Percentiles rank a stretch among this genome's conserved stretches.
These are phyloP conservation scores for Erythrobasidium hasegawianum DNA, from an alignment of 1,284 basidiomycete species.

Conservation along the genomic window DNA sequence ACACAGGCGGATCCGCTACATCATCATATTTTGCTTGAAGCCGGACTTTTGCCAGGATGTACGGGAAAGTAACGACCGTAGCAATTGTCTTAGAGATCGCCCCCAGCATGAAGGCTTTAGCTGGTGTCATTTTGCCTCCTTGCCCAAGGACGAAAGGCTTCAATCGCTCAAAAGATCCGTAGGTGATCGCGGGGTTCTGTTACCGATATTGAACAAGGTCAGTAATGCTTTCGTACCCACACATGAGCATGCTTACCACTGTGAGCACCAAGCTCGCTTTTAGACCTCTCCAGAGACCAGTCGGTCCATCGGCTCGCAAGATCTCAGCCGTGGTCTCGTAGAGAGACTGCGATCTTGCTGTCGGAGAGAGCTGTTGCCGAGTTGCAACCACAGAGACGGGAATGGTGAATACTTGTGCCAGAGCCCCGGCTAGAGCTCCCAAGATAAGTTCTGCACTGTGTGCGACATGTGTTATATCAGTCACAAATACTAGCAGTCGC, in stretches of 20 bases:
- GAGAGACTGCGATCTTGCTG: constrained; percentile 53
- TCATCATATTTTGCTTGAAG: constrained; percentile 67
- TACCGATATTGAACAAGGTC: too few species aligned
- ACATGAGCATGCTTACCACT: constrained; percentile 44
- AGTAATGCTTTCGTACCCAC: too few species aligned
- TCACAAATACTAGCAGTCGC: background rate
- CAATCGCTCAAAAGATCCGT: constrained; percentile 89
- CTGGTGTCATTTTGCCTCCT: constrained; percentile 69
- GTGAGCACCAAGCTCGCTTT: constrained; percentile 90
- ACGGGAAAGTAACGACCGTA: constrained; percentile 87
- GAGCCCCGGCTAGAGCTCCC: constrained; percentile 85
- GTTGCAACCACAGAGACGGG: constrained; percentile 97
- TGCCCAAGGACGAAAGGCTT: constrained; percentile 58
- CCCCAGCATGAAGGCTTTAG: constrained; percentile 80
- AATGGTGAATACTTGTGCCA: constrained; percentile 97
- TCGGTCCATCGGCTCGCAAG: constrained; percentile 82
- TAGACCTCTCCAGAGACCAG: constrained; percentile 90
- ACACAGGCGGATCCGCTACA: constrained; percentile 36
- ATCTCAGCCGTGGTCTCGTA: constrained; percentile 78
- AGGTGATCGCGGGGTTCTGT: constrained; percentile 95
- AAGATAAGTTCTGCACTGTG: constrained; percentile 69
- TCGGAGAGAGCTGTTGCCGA: constrained; percentile 76
- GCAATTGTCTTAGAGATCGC: constrained; percentile 92
- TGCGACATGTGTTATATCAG: background rate
- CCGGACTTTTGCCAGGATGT: constrained; percentile 78